phyloP scores from a whole-genome alignment of 257 asterid species.

The Solanum clarkiae region DNA sequence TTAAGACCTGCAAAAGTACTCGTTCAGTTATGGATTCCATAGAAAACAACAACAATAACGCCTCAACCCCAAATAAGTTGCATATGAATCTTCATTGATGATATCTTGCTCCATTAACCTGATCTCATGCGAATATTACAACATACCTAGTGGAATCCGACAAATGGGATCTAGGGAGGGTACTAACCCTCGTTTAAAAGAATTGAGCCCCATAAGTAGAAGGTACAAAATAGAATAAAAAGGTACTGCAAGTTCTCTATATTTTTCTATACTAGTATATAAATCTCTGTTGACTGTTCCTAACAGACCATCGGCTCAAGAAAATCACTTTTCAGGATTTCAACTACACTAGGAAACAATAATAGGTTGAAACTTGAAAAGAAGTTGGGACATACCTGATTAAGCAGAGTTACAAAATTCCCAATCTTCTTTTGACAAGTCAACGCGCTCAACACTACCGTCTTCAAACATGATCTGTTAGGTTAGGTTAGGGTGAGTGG shows the following conservation, averaged over 20 bases:
- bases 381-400: slow-evolving; percentile 22
- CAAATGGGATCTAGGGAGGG: too few species aligned
- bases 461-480: slow-evolving; percentile 82
- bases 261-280: neutral
- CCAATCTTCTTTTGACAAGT: slow-evolving; percentile 84
- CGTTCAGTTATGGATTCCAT: neutral
- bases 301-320: neutral
- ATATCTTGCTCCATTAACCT: neutral
- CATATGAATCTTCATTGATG: neutral
- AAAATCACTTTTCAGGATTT: neutral
- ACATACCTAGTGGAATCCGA: too few species aligned
- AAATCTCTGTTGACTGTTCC: neutral
- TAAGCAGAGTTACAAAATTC: slow-evolving; percentile 37
- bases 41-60: neutral
- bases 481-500: neutral
- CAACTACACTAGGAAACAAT: neutral
- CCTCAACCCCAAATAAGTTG: neutral
- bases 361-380: neutral
- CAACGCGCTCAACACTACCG: slow-evolving; percentile 50
- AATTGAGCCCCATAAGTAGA: too few species aligned
- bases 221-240: neutral
- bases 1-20: neutral
- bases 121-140: neutral
- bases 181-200: too few species aligned
- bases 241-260: neutral